Percentiles rank a stretch among this genome's conserved stretches.
Conservation (phyloP, 441 rosid species). For the Macaranga tanarius region DNA sequence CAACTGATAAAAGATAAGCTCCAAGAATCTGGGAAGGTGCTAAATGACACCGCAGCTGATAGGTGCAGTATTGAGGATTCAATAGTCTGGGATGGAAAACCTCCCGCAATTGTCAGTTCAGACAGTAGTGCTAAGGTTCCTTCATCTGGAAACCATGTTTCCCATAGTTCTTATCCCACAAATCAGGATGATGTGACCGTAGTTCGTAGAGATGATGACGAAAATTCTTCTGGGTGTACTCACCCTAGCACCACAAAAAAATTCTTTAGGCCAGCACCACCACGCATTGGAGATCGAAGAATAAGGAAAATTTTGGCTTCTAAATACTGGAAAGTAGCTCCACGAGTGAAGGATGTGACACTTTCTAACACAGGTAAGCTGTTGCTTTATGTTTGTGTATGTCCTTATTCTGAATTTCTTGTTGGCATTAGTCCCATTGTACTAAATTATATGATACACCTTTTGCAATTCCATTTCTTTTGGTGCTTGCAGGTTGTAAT, state of each 20-base stretch:
- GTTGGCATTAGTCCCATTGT: constrained; percentile 8
- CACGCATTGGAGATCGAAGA: constrained; percentile 82
- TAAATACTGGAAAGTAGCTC: constrained; percentile 68
- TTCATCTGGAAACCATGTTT: constrained; percentile 35
- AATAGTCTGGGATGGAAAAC: constrained; percentile 54
- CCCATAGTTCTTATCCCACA: constrained; percentile 40
- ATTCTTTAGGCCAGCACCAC: constrained; percentile 55
- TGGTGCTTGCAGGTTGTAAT: constrained; percentile 49
- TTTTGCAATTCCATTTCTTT: constrained; percentile 19
- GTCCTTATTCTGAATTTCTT: background rate
- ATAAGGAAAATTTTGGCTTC: constrained; percentile 95
- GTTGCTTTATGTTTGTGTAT: constrained; percentile 7
- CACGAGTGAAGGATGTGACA: constrained; percentile 44
- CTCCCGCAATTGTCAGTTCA: constrained; percentile 53
- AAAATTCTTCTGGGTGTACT: constrained; percentile 84
- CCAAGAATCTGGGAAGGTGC: constrained; percentile 31
- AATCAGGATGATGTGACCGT: constrained; percentile 59
- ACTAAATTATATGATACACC: background rate
- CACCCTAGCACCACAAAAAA: constrained; percentile 56
- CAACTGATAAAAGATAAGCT: constrained; percentile 31
- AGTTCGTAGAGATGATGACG: constrained; percentile 97
- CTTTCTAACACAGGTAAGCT: constrained; percentile 45
- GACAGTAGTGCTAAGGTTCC: constrained; percentile 56
- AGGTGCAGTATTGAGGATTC: constrained; percentile 46
- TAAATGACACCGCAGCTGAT: constrained; percentile 28